These are phyloP conservation scores for Picea abies DNA, from an alignment of 83 land plant species.

Conservation along the genomic window DNA sequence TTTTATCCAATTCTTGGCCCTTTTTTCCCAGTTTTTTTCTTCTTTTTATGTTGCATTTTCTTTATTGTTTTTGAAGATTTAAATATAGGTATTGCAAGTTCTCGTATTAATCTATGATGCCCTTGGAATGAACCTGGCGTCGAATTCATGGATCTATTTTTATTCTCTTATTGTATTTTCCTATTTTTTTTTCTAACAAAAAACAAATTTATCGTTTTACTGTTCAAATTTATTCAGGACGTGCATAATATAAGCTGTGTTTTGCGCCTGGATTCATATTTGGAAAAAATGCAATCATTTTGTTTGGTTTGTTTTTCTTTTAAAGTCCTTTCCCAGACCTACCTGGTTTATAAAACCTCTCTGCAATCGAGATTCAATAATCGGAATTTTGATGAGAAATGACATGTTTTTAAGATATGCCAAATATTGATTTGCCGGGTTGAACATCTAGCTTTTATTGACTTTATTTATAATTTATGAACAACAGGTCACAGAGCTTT, in stretches of 20 bases:
- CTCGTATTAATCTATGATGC: not conserved
- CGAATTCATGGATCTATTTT: not conserved
- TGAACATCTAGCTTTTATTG: not conserved
- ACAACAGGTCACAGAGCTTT: slow-evolving; percentile 49
- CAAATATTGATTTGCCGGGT: not conserved
- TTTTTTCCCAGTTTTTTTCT: not conserved
- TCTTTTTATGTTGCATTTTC: not conserved
- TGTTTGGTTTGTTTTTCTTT: not conserved
- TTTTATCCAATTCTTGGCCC: not conserved
- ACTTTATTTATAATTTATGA: not conserved
- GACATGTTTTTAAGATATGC: not conserved
- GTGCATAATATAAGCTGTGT: too few relatives aligned
- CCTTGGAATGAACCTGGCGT: not conserved
- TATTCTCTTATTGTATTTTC: not conserved
- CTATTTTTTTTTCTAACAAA: not conserved
- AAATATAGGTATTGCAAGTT: not conserved
- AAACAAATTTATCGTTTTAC: not conserved
- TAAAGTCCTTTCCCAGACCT: not conserved
- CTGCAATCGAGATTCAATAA: not conserved
- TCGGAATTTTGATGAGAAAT: not conserved
- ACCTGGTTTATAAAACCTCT: not conserved
- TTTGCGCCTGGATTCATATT: too few relatives aligned
- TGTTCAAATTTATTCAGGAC: not conserved
- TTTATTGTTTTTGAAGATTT: not conserved
- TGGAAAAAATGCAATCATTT: not conserved